These are phyloP conservation scores for Volvariella volvacea DNA, from an alignment of 1,284 basidiomycete species.

Conservation along the genomic window DNA sequence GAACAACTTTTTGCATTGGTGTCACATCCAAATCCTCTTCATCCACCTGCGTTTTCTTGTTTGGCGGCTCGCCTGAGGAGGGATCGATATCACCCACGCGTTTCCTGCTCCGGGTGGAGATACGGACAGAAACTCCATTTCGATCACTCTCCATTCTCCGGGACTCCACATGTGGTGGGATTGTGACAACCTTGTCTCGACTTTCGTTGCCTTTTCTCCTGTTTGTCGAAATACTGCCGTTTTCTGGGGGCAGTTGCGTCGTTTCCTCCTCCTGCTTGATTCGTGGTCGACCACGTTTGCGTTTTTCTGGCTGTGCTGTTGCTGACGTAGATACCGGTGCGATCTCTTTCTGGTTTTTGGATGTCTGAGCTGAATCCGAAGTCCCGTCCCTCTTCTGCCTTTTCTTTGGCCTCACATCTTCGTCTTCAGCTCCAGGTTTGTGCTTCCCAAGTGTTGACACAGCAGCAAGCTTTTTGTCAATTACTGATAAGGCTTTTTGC, in stretches of 20 bases:
- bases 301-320: not conserved
- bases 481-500: slow-evolving; percentile 38
- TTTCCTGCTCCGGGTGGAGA: slow-evolving; percentile 14
- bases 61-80: slow-evolving; percentile 21
- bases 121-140: slow-evolving; percentile 19
- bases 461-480: slow-evolving; percentile 49
- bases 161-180: slow-evolving; percentile 7
- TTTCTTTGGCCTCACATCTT: slow-evolving; percentile 36
- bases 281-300: not conserved
- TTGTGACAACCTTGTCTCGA: slow-evolving; percentile 13
- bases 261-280: not conserved
- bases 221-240: not conserved
- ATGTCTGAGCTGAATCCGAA: not conserved
- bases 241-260: not conserved
- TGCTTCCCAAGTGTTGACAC: slow-evolving; percentile 22
- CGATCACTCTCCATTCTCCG: slow-evolving; percentile 21
- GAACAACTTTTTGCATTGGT: slow-evolving; percentile 27
- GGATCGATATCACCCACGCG: slow-evolving; percentile 25
- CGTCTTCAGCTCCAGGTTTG: slow-evolving; percentile 5
- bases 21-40: slow-evolving; percentile 14
- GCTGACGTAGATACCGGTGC: not conserved
- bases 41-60: slow-evolving; percentile 13
- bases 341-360: not conserved
- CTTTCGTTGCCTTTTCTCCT: not conserved
- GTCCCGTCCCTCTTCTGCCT: slow-evolving; percentile 27